These are phyloP conservation scores for Pseudopithomyces maydicus DNA, from an alignment of 2,329 filamentous ascomycete species.

Conservation along the genomic window DNA sequence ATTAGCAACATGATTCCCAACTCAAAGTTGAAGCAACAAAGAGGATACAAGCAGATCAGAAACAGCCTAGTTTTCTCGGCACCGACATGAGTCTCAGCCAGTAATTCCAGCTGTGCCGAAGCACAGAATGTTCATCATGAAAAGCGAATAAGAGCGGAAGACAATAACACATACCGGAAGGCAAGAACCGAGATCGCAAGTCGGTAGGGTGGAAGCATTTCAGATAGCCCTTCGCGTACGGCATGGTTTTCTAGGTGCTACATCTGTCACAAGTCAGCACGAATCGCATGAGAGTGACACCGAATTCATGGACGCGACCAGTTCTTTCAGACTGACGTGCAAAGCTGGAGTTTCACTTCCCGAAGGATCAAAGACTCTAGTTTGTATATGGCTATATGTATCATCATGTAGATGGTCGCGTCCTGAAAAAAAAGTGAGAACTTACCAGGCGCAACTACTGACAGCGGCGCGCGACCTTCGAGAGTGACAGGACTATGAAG, in stretches of 20 bases:
- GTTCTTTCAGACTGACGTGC: conserved; percentile 51
- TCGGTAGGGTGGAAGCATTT: neutral
- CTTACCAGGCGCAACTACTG: neutral
- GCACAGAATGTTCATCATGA: conserved; percentile 48
- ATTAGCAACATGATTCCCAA: conserved; percentile 16
- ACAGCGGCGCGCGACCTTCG: neutral
- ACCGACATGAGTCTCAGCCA: conserved; percentile 47
- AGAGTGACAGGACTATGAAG: neutral
- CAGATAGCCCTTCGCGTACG: neutral
- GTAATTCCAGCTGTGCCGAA: conserved; percentile 53
- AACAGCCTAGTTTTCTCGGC: conserved; percentile 49
- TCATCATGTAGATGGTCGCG: conserved; percentile 42
- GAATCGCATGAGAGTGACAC: neutral
- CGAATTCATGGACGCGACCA: conserved; percentile 7
- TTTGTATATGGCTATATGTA: conserved; percentile 49
- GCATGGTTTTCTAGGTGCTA: neutral
- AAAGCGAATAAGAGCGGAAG: conserved; percentile 8
- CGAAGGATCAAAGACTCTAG: conserved; percentile 52
- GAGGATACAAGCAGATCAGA: conserved; percentile 38
- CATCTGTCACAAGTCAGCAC: conserved; percentile 22
- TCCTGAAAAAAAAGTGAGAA: neutral
- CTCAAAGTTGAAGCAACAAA: conserved; percentile 13
- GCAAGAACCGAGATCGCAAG: neutral
- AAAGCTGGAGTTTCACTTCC: conserved; percentile 50
- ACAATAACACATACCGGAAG: conserved; percentile 14